Evolutionary conservation across 106 monocot genomes (phyloP), one percentile per base, ranked within the genome.

Genomic region (Dendrobium officinale): DNA sequence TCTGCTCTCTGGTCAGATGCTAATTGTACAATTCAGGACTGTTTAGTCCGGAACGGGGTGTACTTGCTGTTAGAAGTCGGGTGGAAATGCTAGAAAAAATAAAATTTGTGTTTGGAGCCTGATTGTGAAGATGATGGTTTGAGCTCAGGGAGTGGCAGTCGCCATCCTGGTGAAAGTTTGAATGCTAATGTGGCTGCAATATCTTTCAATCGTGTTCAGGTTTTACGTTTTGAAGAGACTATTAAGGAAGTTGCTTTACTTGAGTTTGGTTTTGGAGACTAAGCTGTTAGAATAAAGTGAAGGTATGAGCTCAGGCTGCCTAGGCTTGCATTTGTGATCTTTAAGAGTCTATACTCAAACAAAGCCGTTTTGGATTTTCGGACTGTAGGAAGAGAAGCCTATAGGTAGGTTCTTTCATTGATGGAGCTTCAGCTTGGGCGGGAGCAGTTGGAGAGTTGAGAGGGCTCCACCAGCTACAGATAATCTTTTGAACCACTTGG

Each of bases 401-500:
- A 83, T 87, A 7, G 95, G 98, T 8, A 83, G 77, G 84, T 98
- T 98, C 78, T 89, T 98, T 75, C 89, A 0, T 72, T 98, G 68
- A 95, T 98, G 92, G 98, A 98, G 81, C 91, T 98, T 18, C 94
- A 98, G 81, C 89, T 98, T 55, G 98, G 86, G 18, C 24, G 91
- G 77, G n/a, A 95, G 89, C 70, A 87, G 92, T 24, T 98, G 98
- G 98, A 89, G 86, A 78, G 98, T 98, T 22, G 88, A 98, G 80
- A 82, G 95, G 74, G 98, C 98, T 9, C 95, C 98, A 1, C 91
- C 94, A 11, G 98, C 98, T 42, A 80, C 92, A n/a, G 98, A 98
- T 73, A 98, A 95, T 29, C 95, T 95, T 84, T 98, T 95, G 98
- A 98, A 92, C 56, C 92, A 98, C 59, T 77, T 95, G 82, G 98